Conservation (phyloP, 169 alveolate species). For the Babesia ovis region DNA sequence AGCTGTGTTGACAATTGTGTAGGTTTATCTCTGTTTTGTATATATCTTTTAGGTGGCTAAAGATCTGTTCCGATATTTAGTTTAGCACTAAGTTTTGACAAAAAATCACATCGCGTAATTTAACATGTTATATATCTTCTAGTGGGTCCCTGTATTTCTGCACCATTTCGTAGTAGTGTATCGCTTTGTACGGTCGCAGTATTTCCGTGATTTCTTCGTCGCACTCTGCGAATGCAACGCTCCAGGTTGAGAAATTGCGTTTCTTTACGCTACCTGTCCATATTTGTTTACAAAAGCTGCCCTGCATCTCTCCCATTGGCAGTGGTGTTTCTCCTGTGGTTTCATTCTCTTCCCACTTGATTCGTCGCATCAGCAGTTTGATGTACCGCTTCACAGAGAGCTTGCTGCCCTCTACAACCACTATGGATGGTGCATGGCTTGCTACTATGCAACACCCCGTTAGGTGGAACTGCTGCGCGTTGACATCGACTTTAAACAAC, state of each 20-base stretch:
- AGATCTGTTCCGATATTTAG: constrained; percentile 61
- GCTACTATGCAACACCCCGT: constrained; percentile 86
- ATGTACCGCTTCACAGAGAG: constrained; percentile 56
- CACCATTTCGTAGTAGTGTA: constrained; percentile 68
- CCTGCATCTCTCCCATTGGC: neutral
- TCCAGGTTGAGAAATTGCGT: constrained; percentile 77
- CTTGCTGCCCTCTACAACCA: constrained; percentile 75
- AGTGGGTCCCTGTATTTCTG: constrained; percentile 64
- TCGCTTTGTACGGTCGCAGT: constrained; percentile 58
- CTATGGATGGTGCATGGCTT: constrained; percentile 66
- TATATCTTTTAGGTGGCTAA: constrained; percentile 60
- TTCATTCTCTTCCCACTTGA: constrained; percentile 54
- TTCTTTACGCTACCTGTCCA: constrained; percentile 78
- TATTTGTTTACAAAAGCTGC: constrained; percentile 76
- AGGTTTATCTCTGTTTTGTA: constrained; percentile 24
- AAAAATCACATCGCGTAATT: constrained; percentile 2
- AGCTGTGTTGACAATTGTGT: constrained; percentile 67
- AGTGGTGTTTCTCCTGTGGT: constrained; percentile 31
- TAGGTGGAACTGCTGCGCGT: constrained; percentile 88
- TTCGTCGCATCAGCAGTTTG: constrained; percentile 67
- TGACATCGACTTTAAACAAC: constrained; percentile 80
- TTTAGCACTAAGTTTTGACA: neutral
- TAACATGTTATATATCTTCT: constrained; percentile 41
- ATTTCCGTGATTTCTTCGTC: constrained; percentile 59
- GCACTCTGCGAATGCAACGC: constrained; percentile 62